Evolutionary conservation across 352 stramenopile genomes (phyloP), one percentile per base, ranked within the genome.

Genomic region (Peronosclerospora sorghi): DNA sequence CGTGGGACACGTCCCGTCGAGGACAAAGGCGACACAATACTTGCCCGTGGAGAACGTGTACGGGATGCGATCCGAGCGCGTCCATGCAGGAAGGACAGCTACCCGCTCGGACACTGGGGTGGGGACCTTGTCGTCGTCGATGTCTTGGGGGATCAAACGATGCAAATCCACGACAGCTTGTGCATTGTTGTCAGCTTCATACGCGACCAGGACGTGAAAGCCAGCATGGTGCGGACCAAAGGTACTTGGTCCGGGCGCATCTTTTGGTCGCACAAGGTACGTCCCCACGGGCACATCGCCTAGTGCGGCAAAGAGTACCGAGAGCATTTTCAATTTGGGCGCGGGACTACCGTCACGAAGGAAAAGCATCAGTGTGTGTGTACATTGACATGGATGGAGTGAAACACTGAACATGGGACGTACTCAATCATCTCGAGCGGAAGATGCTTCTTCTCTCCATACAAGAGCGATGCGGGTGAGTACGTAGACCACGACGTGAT

Each of bases 371-470:
- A 37, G 13, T n/a, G n/a, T n/a, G n/a, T n/a, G n/a, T n/a, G n/a
- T n/a, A n/a, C n/a, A n/a, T 12, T 12, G 26, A 30, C 7, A 12
- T 30, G 26, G 26, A 30, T 30, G 12, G 26, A 7, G 26, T 12
- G 7, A 12, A 12, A 12, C 26, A 28, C 5, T n/a, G 14, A 39
- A 23, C 10, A 1, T 32, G 5, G 13, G 28, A 74, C 73, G 30
- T 69, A 86, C 73, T 83, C 63, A 43, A 86, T 83, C 14, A 29
- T 62, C 21, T 82, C 70, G 32, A 61, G 56, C 24, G 51, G 44
- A 29, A 51, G 19, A 51, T 60, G 24, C 0, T 32, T 47, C 8
- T 69, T 59, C 4, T 67, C 47, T 7, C 60, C 67, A 17, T 69
- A 69, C 0, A 82, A 48, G 10, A 85, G 57, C 1, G 64, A 71